phyloP scores from a whole-genome alignment of 306 rosid species.

The Inga oerstediana region DNA sequence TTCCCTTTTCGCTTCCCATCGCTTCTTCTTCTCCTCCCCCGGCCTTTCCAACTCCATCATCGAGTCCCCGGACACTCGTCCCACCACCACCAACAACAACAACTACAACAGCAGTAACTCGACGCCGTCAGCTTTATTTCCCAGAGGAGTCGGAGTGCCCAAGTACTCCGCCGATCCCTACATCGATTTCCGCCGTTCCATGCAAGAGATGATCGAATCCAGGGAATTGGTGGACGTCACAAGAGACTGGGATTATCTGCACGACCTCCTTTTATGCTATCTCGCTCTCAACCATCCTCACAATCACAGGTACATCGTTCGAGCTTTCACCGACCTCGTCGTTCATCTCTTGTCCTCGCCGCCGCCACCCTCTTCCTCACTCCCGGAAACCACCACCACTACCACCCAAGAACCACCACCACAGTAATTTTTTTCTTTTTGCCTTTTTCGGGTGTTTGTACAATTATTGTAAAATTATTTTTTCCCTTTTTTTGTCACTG shows the following conservation, averaged over 20 bases:
- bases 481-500: not conserved
- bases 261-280: slow-evolving; percentile 79
- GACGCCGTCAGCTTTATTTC: not conserved
- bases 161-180: slow-evolving; percentile 74
- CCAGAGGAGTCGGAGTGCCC: slow-evolving; percentile 47
- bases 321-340: slow-evolving; percentile 82
- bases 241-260: slow-evolving; percentile 69
- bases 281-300: slow-evolving; percentile 73
- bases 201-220: slow-evolving; percentile 85
- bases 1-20: slow-evolving; percentile 65
- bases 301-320: slow-evolving; percentile 72
- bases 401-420: slow-evolving; percentile 19
- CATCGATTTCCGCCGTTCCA: slow-evolving; percentile 71
- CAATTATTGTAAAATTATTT: slow-evolving; percentile 15
- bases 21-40: slow-evolving; percentile 94
- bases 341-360: slow-evolving; percentile 39
- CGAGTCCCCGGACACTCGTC: slow-evolving; percentile 50
- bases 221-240: slow-evolving; percentile 43
- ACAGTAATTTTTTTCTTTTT: not conserved
- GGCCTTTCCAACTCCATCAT: slow-evolving; percentile 86
- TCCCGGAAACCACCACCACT: slow-evolving; percentile 10
- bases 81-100: not conserved
- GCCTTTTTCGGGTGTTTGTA: slow-evolving; percentile 28
- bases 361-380: not conserved
- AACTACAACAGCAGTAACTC: not conserved